A percentile compares a stretch with the other conserved stretches of the same genome.
Evolutionary conservation across 179 eudicot genomes (phyloP).

Genomic region (Beta lomatogona): DNA sequence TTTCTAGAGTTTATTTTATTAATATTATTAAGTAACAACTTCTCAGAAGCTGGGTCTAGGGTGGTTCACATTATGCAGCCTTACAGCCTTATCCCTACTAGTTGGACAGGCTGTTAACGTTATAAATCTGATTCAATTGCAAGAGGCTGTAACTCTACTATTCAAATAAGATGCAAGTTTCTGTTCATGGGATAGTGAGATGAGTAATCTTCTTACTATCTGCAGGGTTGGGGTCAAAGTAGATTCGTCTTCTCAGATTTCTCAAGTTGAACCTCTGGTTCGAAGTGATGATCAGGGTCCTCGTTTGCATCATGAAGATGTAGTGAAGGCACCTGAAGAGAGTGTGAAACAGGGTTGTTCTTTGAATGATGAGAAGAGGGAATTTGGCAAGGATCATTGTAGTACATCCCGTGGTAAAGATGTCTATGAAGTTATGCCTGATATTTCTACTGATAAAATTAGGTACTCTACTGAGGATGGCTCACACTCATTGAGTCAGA

Average conservation of each 20-base stretch:
- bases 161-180: not conserved
- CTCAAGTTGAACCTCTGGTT: slow-evolving; percentile 29
- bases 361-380: slow-evolving; percentile 19
- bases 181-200: slow-evolving; percentile 7
- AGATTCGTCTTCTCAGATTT: slow-evolving; percentile 24
- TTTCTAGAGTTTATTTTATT: not conserved
- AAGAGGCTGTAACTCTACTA: not conserved
- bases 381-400: slow-evolving; percentile 26
- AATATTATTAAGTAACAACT: not conserved
- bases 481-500: slow-evolving; percentile 32
- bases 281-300: slow-evolving; percentile 22
- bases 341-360: slow-evolving; percentile 14
- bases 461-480: slow-evolving; percentile 32
- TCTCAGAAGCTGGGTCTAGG: not conserved
- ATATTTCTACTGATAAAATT: slow-evolving; percentile 13
- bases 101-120: not conserved
- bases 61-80: not conserved
- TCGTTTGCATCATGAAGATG: slow-evolving; percentile 23
- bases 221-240: slow-evolving; percentile 35
- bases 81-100: not conserved
- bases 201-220: slow-evolving; percentile 18
- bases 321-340: slow-evolving; percentile 21
- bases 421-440: slow-evolving; percentile 16
- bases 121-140: not conserved
- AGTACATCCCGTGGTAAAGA: slow-evolving; percentile 20